phyloP scores from a whole-genome alignment of 2,329 filamentous ascomycete species.

The Xylaria polymorpha region DNA sequence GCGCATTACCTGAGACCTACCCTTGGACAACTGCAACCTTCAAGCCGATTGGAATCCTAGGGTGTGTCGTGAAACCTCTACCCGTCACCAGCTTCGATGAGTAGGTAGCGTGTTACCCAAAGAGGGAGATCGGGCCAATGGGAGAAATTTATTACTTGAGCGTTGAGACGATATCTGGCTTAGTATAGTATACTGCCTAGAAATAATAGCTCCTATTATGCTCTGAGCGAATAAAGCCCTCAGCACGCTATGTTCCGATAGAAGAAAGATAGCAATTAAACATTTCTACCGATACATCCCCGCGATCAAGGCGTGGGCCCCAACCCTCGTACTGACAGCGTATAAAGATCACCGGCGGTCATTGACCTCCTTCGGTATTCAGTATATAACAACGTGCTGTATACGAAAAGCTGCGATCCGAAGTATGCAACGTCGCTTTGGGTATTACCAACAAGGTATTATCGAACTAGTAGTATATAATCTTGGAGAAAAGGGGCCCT shows the following conservation, averaged over 20 bases:
- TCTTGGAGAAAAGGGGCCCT: neutral
- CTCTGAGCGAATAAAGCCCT: neutral
- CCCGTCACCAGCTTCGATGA: neutral
- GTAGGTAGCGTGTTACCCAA: neutral
- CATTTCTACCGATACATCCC: conserved; percentile 7
- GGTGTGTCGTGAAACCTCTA: conserved; percentile 12
- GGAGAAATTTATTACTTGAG: neutral
- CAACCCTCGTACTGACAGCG: no score
- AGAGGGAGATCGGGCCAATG: neutral
- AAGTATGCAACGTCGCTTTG: neutral
- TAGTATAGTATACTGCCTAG: neutral
- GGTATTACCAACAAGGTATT: neutral
- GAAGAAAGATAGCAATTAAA: neutral
- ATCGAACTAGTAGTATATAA: neutral
- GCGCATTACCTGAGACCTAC: conserved; percentile 47
- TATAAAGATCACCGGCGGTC: neutral
- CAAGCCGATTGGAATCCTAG: conserved; percentile 9
- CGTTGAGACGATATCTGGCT: neutral
- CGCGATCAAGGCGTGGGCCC: neutral
- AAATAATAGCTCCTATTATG: neutral
- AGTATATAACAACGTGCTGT: neutral
- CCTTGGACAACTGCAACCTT: conserved; percentile 42
- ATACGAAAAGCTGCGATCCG: neutral
- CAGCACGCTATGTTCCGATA: neutral
- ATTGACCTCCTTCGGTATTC: neutral